Percentiles rank a stretch among this genome's conserved stretches.
These are phyloP conservation scores for Podosphaera leucotricha DNA, from an alignment of 2,329 filamentous ascomycete genomes.

Conservation along the genomic window DNA sequence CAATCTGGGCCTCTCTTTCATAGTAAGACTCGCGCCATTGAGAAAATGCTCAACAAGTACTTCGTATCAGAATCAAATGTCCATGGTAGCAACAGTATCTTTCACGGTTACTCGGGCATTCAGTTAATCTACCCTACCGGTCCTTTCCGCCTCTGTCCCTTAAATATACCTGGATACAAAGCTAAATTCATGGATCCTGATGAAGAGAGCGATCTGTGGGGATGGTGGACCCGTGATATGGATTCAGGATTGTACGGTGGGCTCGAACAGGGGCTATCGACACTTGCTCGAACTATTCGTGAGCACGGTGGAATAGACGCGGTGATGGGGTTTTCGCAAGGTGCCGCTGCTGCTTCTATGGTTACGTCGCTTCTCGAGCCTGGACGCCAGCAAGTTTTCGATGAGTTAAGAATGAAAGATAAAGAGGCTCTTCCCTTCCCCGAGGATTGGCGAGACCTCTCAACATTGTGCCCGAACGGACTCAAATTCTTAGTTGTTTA, in stretches of 20 bases:
- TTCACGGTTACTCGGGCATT: slow-evolving; percentile 21
- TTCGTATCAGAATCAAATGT: slow-evolving; percentile 31
- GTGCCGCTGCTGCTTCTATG: slow-evolving; percentile 47
- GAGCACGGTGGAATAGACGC: slow-evolving; percentile 49
- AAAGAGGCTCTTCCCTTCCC: slow-evolving; percentile 28
- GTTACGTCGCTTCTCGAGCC: slow-evolving; percentile 48
- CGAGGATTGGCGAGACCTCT: slow-evolving; percentile 11
- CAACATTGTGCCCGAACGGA: slow-evolving; percentile 13
- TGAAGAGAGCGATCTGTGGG: slow-evolving; percentile 43
- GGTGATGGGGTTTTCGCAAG: slow-evolving; percentile 65
- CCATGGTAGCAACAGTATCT: slow-evolving; percentile 16
- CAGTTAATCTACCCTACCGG: slow-evolving; percentile 45
- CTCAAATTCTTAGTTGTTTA: slow-evolving; percentile 54
- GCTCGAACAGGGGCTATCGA: slow-evolving; percentile 41
- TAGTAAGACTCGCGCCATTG: slow-evolving; percentile 66
- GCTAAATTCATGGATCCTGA: slow-evolving; percentile 21
- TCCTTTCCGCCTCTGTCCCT: slow-evolving; percentile 35
- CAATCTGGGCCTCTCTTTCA: slow-evolving; percentile 73
- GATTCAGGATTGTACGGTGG: slow-evolving; percentile 40
- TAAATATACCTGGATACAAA: slow-evolving; percentile 47
- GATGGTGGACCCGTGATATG: slow-evolving; percentile 59
- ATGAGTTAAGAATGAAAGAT: slow-evolving; percentile 9
- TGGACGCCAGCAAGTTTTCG: slow-evolving; percentile 23
- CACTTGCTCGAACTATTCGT: slow-evolving; percentile 36
- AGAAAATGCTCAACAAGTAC: slow-evolving; percentile 55